A percentile compares a stretch with the other conserved stretches of the same genome.
phyloP scores from a whole-genome alignment of 768 basidiomycete genomes.

The Boletus pseudopeckii region DNA sequence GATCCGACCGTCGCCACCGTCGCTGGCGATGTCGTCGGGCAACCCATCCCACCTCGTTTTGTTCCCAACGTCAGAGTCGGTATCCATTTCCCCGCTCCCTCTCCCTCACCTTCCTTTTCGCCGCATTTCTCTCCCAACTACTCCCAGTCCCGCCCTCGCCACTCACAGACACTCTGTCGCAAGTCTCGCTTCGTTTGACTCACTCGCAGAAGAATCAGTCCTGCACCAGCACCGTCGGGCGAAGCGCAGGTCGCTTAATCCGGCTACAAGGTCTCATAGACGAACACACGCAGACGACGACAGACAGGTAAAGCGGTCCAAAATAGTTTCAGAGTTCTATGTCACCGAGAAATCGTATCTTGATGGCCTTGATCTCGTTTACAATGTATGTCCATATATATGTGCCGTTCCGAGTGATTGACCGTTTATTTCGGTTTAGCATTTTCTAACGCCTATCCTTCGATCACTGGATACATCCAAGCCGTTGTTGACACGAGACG shows the following conservation, averaged over 20 bases:
- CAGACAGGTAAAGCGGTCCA: conserved; percentile 54
- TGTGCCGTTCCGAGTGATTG: not conserved
- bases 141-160: conserved; percentile 40
- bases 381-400: conserved; percentile 53
- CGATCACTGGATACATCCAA: conserved; percentile 63
- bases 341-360: conserved; percentile 81
- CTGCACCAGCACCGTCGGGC: conserved; percentile 29
- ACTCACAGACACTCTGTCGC: conserved; percentile 59
- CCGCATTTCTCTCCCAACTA: conserved; percentile 56
- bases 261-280: conserved; percentile 19
- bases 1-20: conserved; percentile 10
- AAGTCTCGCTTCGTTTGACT: conserved; percentile 73
- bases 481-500: conserved; percentile 65
- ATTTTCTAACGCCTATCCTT: conserved; percentile 80
- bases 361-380: conserved; percentile 77
- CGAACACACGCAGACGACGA: conserved; percentile 45
- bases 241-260: conserved; percentile 36
- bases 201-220: conserved; percentile 51
- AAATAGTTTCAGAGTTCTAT: conserved; percentile 76
- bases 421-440: conserved; percentile 40
- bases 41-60: conserved; percentile 21
- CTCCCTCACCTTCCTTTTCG: conserved; percentile 58
- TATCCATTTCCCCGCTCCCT: conserved; percentile 29
- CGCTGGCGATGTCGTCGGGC: conserved; percentile 18
- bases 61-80: conserved; percentile 32